These are phyloP conservation scores for Penicillium simplicissimum DNA, from an alignment of 495 filamentous ascomycete species.

Conservation along the genomic window DNA sequence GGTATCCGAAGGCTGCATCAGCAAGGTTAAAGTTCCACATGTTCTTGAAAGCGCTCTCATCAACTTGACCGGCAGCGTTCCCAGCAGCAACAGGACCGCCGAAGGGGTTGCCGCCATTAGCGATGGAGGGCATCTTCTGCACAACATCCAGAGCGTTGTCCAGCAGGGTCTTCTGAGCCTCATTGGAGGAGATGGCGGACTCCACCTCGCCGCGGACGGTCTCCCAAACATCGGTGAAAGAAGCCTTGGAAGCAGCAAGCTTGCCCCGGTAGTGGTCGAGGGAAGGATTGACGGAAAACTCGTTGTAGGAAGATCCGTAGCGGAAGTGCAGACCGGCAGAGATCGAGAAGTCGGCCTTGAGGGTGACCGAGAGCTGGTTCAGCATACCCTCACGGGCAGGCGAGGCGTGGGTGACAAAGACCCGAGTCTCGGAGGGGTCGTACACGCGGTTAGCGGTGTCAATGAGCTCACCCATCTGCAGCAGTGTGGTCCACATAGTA, in stretches of 20 bases:
- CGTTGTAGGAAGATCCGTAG: conserved; percentile 99
- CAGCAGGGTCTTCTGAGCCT: conserved; percentile 85
- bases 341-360: conserved; percentile 98
- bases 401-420: conserved; percentile 97
- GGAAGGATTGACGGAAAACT: conserved; percentile 98
- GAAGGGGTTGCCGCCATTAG: conserved; percentile 95
- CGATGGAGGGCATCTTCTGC: conserved; percentile 91
- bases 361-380: conserved; percentile 95
- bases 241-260: conserved; percentile 97
- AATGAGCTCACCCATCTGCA: conserved; percentile 98
- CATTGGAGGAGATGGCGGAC: conserved; percentile 87
- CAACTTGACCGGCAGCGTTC: conserved; percentile 79
- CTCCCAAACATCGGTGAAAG: conserved; percentile 99
- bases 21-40: conserved; percentile 99
- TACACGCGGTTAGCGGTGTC: conserved; percentile 98
- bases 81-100: conserved; percentile 78
- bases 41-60: conserved; percentile 99
- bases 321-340: conserved; percentile 98
- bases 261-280: conserved; percentile 98
- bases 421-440: conserved; percentile 95
- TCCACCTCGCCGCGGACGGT: conserved; percentile 95
- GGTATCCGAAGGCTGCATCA: conserved; percentile 94
- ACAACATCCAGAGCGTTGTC: conserved; percentile 89
- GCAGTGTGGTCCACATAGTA: conserved; percentile 98
- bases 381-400: conserved; percentile 95